These are phyloP conservation scores for Boletus vermiculosoides DNA, from an alignment of 768 basidiomycete genomes.

Conservation along the genomic window DNA sequence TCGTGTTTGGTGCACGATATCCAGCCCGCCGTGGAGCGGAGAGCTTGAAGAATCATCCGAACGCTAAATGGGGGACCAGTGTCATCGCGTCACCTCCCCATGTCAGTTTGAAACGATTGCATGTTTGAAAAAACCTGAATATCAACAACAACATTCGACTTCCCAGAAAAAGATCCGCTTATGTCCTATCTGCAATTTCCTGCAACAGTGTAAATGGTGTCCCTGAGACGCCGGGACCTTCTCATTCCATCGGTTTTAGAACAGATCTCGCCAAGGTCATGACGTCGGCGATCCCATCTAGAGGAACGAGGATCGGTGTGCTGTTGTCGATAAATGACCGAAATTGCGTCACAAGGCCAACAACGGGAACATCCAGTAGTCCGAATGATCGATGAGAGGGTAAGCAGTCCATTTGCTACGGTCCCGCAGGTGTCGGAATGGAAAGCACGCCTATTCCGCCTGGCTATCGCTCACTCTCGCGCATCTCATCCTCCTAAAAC, in stretches of 20 bases:
- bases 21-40: conserved; percentile 21
- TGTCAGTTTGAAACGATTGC: conserved; percentile 18
- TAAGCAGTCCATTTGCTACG: conserved; percentile 21
- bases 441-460: conserved; percentile 32
- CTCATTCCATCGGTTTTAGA: conserved; percentile 6
- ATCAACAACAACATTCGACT: background rate
- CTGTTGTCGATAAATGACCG: conserved; percentile 19
- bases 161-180: background rate
- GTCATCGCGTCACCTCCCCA: conserved; percentile 1
- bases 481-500: conserved; percentile 14
- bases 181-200: background rate
- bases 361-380: conserved; percentile 9
- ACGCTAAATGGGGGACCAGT: conserved; percentile 8
- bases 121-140: conserved; percentile 7
- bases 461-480: conserved; percentile 24
- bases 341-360: conserved; percentile 25
- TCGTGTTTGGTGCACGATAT: conserved; percentile 23
- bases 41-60: background rate
- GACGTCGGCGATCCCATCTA: conserved; percentile 19
- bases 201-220: background rate
- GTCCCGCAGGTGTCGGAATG: conserved; percentile 28
- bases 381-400: conserved; percentile 21
- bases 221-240: background rate
- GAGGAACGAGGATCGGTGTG: conserved; percentile 10
- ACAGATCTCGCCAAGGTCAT: conserved; percentile 14